These are phyloP conservation scores for Arthroderma uncinatum DNA, from an alignment of 2,329 filamentous ascomycete species.

Conservation along the genomic window DNA sequence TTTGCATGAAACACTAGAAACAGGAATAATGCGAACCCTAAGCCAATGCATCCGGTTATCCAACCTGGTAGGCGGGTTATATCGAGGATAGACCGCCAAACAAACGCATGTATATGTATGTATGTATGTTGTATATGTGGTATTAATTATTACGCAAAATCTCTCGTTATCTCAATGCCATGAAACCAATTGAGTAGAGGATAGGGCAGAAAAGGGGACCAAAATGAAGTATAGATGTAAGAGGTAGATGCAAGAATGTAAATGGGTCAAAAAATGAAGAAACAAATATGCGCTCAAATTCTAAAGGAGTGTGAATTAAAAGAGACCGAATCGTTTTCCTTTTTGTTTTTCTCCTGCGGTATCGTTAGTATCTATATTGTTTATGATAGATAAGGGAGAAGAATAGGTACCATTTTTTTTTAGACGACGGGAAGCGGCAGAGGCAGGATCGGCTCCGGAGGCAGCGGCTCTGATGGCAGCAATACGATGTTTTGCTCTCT, in stretches of 20 bases:
- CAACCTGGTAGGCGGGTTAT: too few species aligned
- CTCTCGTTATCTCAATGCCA: too few species aligned
- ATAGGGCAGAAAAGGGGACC: too few species aligned
- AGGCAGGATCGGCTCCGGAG: constrained; percentile 37
- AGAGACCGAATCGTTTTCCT: constrained; percentile 16
- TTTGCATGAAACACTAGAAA: background rate
- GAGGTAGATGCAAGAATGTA: background rate
- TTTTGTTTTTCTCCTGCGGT: constrained; percentile 14
- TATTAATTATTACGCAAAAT: background rate
- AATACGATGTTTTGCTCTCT: constrained; percentile 75
- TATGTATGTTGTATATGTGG: background rate
- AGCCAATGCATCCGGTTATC: too few species aligned
- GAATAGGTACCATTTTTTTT: constrained; percentile 15
- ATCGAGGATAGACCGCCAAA: background rate
- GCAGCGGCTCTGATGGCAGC: constrained; percentile 78
- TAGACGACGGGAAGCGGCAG: constrained; percentile 12
- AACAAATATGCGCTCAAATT: background rate
- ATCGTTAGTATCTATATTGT: background rate
- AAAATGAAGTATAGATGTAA: background rate
- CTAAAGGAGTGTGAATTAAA: background rate
- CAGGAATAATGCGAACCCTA: background rate
- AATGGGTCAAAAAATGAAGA: background rate
- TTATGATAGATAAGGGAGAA: constrained; percentile 2
- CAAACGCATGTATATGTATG: background rate
- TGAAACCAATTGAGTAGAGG: too few species aligned